Conservation (phyloP, 495 filamentous ascomycete species). For the Alectoria sarmentosa region DNA sequence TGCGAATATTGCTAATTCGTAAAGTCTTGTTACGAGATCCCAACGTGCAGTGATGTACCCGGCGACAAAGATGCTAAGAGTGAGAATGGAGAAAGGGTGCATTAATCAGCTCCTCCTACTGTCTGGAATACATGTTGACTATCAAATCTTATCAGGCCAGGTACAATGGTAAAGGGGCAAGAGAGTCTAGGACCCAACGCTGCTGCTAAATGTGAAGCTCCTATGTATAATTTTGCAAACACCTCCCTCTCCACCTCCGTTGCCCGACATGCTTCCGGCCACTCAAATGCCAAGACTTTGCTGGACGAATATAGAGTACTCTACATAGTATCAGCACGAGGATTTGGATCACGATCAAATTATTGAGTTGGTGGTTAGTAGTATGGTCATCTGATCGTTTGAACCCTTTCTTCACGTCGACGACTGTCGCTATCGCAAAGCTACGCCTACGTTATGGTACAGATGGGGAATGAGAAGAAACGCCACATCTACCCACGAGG, state of each 20-base stretch:
- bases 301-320: too few relatives aligned
- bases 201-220: not conserved
- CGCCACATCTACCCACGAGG: not conserved
- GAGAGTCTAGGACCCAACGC: not conserved
- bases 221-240: too few relatives aligned
- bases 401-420: not conserved
- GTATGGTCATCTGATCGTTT: not conserved
- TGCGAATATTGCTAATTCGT: slow-evolving; percentile 93
- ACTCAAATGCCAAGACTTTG: too few relatives aligned
- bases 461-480: not conserved
- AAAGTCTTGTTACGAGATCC: slow-evolving; percentile 91
- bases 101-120: slow-evolving; percentile 54
- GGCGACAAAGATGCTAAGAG: slow-evolving; percentile 95
- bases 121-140: too few relatives aligned
- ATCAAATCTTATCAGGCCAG: too few relatives aligned
- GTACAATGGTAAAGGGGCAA: not conserved
- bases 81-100: slow-evolving; percentile 93
- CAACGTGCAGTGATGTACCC: slow-evolving; percentile 98
- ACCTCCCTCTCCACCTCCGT: too few relatives aligned
- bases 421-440: not conserved
- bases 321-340: not conserved
- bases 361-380: too few relatives aligned
- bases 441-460: not conserved
- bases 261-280: not conserved
- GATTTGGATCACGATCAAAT: too few relatives aligned